Conservation (phyloP, 202 grass and related monocot species). For the Eragrostis tef region DNA sequence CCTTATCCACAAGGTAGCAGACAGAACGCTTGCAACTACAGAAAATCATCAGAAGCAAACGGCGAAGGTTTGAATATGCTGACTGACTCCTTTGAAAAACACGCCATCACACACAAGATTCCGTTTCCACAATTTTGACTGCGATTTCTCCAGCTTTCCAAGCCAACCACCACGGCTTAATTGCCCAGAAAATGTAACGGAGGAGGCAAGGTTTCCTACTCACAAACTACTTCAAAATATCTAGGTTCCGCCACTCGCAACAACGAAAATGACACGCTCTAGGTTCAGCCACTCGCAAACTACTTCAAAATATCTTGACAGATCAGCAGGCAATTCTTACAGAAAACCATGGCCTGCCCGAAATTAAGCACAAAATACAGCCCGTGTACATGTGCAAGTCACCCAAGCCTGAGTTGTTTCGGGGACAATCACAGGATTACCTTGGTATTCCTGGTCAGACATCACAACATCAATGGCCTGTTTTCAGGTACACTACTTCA, state of each 20-base stretch:
- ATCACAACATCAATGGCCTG: neutral
- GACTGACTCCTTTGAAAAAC: neutral
- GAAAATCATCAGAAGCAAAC: neutral
- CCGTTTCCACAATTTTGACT: neutral
- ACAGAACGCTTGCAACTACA: neutral
- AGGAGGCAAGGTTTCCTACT: neutral
- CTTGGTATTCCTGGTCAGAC: neutral
- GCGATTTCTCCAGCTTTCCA: neutral
- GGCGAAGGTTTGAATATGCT: neutral
- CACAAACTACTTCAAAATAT: no score
- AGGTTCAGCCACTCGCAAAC: neutral
- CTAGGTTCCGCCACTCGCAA: neutral
- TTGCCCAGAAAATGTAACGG: neutral
- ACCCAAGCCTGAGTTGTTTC: neutral
- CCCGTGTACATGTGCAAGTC: neutral
- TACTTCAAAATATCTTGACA: neutral
- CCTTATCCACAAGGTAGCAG: constrained; percentile 16
- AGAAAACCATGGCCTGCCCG: neutral
- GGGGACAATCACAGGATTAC: neutral
- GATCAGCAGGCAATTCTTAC: neutral
- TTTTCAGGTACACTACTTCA: neutral
- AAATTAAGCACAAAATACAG: neutral
- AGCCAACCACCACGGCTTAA: neutral
- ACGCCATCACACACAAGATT: neutral
- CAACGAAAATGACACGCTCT: neutral